Percentiles rank a stretch among this genome's conserved stretches.
Conservation (phyloP, 106 monocot species). For the Platanthera guangdongensis region DNA sequence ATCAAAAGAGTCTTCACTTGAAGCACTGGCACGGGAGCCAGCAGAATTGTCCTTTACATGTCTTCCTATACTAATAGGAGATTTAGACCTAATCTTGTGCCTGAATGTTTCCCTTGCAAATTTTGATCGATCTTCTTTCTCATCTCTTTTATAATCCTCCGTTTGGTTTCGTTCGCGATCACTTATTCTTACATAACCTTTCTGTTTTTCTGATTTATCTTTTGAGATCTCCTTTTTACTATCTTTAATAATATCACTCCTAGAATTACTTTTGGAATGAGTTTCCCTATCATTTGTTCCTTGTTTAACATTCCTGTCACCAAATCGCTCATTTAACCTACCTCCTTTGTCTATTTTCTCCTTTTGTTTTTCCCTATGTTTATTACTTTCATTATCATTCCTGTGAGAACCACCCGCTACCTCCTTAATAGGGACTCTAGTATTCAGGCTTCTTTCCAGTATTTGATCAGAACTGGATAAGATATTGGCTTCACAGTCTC, state of each 20-base stretch:
- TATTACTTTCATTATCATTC: slow-evolving; percentile 12
- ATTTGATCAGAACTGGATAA: not conserved
- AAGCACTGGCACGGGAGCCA: slow-evolving; percentile 26
- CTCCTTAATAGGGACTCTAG: slow-evolving; percentile 6
- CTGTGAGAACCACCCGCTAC: not conserved
- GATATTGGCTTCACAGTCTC: slow-evolving; percentile 8
- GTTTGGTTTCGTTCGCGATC: slow-evolving; percentile 18
- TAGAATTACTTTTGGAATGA: slow-evolving; percentile 35
- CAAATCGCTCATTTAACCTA: slow-evolving; percentile 23
- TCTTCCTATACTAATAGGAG: slow-evolving; percentile 44
- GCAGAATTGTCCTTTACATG: slow-evolving; percentile 32
- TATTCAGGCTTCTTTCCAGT: slow-evolving; percentile 10
- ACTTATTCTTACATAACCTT: slow-evolving; percentile 23
- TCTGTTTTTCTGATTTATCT: slow-evolving; percentile 35
- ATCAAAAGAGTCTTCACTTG: slow-evolving; percentile 56
- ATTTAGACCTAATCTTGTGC: slow-evolving; percentile 38
- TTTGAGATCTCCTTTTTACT: slow-evolving; percentile 23
- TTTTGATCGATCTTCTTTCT: slow-evolving; percentile 32
- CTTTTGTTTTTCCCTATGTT: slow-evolving; percentile 24
- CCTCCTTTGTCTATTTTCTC: slow-evolving; percentile 25
- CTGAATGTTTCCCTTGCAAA: slow-evolving; percentile 23
- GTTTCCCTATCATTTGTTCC: slow-evolving; percentile 16
- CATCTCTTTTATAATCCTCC: slow-evolving; percentile 19
- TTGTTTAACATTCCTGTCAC: slow-evolving; percentile 18
- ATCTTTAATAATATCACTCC: slow-evolving; percentile 19